A percentile compares a stretch with the other conserved stretches of the same genome.
phyloP scores from a whole-genome alignment of 2,329 filamentous ascomycete species.

The Gnomoniopsis sp. region DNA sequence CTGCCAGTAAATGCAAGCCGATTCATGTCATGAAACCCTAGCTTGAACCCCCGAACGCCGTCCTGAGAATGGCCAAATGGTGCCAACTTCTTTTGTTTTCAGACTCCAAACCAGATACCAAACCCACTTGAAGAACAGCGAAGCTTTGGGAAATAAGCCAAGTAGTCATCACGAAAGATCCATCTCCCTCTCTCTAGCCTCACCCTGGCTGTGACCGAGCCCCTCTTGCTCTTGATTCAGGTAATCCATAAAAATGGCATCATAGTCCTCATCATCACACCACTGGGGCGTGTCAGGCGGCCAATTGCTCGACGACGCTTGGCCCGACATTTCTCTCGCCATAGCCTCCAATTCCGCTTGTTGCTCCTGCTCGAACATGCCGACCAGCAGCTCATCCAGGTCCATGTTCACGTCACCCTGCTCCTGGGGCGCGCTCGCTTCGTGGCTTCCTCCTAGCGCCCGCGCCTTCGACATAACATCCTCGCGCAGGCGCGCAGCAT shows the following conservation, averaged over 20 bases:
- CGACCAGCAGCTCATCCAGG: conserved; percentile 50
- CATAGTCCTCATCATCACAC: conserved; percentile 59
- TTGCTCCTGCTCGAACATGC: conserved; percentile 48
- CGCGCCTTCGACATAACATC: conserved; percentile 21
- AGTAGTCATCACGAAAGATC: conserved; percentile 40
- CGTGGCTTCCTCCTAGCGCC: conserved; percentile 20
- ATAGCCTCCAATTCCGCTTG: conserved; percentile 53
- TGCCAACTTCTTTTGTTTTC: neutral
- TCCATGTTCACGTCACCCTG: conserved; percentile 22
- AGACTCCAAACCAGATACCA: neutral
- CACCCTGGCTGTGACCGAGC: conserved; percentile 16
- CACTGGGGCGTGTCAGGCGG: conserved; percentile 31
- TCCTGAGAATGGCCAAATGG: neutral
- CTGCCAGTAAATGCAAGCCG: conserved; percentile 22
- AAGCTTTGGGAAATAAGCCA: neutral
- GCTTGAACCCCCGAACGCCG: conserved; percentile 6
- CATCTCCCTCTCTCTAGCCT: conserved; percentile 37
- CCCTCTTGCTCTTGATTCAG: conserved; percentile 42
- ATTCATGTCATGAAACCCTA: conserved; percentile 1
- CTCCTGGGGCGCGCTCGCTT: conserved; percentile 1
- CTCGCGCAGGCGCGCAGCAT: conserved; percentile 37
- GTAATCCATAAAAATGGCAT: conserved; percentile 64
- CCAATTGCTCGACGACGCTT: neutral
- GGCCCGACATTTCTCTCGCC: conserved; percentile 40
- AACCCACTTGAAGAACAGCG: neutral